phyloP scores from a whole-genome alignment of 768 basidiomycete genomes.

The Neoboletus brunneissimus region DNA sequence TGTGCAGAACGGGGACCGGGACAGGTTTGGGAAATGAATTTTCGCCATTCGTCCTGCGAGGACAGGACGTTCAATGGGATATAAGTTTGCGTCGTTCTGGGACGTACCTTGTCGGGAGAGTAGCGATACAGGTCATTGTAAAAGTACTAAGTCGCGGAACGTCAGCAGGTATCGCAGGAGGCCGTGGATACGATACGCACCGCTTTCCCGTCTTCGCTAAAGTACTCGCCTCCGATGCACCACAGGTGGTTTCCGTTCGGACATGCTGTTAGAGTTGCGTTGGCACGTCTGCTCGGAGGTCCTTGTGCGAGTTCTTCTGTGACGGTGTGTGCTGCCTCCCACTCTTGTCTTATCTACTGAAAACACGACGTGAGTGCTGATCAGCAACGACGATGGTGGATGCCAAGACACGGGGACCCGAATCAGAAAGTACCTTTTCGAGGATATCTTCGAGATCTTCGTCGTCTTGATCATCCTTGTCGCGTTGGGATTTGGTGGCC shows the following conservation, averaged over 20 bases:
- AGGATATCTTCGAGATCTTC: conserved; percentile 84
- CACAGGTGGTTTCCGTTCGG: conserved; percentile 80
- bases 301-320: conserved; percentile 82
- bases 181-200: conserved; percentile 36
- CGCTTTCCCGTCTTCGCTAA: conserved; percentile 80
- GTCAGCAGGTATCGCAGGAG: background rate
- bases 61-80: background rate
- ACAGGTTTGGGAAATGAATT: conserved; percentile 78
- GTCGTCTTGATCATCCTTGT: conserved; percentile 61
- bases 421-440: conserved; percentile 53
- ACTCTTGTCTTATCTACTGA: conserved; percentile 75
- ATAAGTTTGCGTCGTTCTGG: background rate
- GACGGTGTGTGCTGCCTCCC: conserved; percentile 80
- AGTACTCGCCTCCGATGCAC: conserved; percentile 86
- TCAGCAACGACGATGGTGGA: background rate
- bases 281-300: conserved; percentile 79
- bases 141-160: conserved; percentile 54
- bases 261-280: conserved; percentile 77
- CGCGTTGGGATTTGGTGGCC: conserved; percentile 36
- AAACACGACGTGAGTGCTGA: conserved; percentile 1
- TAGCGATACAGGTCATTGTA: conserved; percentile 89
- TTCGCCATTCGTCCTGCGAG: conserved; percentile 80
- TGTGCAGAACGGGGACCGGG: conserved; percentile 90
- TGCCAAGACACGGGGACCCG: background rate
- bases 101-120: conserved; percentile 68